These are phyloP conservation scores for Colletotrichum liriopes DNA, from an alignment of 2,329 filamentous ascomycete species.

Conservation along the genomic window DNA sequence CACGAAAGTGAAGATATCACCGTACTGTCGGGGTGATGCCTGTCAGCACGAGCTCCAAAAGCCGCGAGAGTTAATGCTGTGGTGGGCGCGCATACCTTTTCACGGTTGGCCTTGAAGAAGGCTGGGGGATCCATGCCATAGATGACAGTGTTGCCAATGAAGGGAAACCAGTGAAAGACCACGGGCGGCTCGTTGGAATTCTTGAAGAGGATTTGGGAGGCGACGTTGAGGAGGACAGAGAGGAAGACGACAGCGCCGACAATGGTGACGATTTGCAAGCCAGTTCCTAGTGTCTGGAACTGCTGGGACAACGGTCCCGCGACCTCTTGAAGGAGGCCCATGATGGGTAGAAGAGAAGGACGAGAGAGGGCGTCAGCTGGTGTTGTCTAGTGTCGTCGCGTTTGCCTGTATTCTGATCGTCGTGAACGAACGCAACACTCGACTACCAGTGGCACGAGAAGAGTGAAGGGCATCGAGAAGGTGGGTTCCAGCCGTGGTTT, in stretches of 20 bases:
- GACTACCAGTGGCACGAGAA: slow-evolving; percentile 25
- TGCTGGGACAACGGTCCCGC: slow-evolving; percentile 66
- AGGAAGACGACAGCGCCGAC: slow-evolving; percentile 63
- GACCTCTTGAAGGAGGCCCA: slow-evolving; percentile 71
- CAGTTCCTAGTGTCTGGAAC: slow-evolving; percentile 64
- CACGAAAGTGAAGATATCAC: slow-evolving; percentile 91
- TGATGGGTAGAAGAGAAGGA: slow-evolving; percentile 47
- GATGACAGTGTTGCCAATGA: slow-evolving; percentile 91
- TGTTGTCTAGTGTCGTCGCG: slow-evolving; percentile 9
- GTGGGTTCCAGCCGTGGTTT: slow-evolving; percentile 32
- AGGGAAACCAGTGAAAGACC: slow-evolving; percentile 85
- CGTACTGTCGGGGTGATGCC: slow-evolving; percentile 71
- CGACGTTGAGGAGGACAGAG: slow-evolving; percentile 82
- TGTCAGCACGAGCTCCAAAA: slow-evolving; percentile 21
- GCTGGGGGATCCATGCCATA: slow-evolving; percentile 95
- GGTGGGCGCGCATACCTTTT: slow-evolving; percentile 73
- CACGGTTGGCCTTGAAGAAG: slow-evolving; percentile 84
- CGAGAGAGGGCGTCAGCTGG: slow-evolving; percentile 23
- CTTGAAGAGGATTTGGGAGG: slow-evolving; percentile 84
- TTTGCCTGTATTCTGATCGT: slow-evolving; percentile 7
- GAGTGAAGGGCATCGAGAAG: slow-evolving; percentile 24
- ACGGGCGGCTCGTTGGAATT: slow-evolving; percentile 86
- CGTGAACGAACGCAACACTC: slow-evolving; percentile 19
- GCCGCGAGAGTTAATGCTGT: slow-evolving; percentile 9
- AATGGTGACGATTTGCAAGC: slow-evolving; percentile 63